These are phyloP conservation scores for Dalbergia cochinchinensis DNA, from an alignment of 306 rosid species.

Conservation along the genomic window DNA sequence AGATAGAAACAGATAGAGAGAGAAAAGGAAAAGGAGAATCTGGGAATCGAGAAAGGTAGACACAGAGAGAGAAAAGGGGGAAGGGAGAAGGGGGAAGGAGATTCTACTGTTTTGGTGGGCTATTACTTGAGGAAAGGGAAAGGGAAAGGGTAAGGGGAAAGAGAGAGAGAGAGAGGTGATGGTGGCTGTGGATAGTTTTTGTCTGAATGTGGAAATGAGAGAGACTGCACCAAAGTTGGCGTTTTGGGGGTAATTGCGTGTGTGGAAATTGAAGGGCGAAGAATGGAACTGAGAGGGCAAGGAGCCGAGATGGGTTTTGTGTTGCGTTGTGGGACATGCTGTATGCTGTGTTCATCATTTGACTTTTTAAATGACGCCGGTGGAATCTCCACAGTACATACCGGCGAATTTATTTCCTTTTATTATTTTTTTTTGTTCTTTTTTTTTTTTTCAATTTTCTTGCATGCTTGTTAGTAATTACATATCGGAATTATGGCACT, in stretches of 20 bases:
- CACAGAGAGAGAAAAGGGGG: not conserved
- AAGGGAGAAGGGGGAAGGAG: not conserved
- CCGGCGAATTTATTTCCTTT: not conserved
- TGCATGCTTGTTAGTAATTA: not conserved
- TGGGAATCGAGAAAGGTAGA: slow-evolving; percentile 20
- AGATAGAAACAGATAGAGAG: too few species aligned
- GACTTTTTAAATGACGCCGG: slow-evolving; percentile 38
- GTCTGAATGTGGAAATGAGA: slow-evolving; percentile 36
- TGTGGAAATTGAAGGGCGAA: slow-evolving; percentile 25
- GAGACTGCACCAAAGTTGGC: slow-evolving; percentile 29
- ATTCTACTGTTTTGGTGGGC: slow-evolving; percentile 26
- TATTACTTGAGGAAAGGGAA: slow-evolving; percentile 12
- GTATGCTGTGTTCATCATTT: not conserved
- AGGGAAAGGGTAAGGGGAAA: too few species aligned
- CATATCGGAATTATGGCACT: not conserved
- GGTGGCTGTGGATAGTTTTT: slow-evolving; percentile 31
- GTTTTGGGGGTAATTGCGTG: not conserved
- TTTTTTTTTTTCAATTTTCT: not conserved
- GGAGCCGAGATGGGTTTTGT: not conserved
- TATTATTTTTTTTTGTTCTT: not conserved
- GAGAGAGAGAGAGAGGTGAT: not conserved
- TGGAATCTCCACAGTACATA: slow-evolving; percentile 36
- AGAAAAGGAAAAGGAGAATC: not conserved
- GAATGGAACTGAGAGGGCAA: not conserved
- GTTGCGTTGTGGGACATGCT: slow-evolving; percentile 12